These are phyloP conservation scores for Kwoniella pini DNA, from an alignment of 768 basidiomycete genomes.

Conservation along the genomic window DNA sequence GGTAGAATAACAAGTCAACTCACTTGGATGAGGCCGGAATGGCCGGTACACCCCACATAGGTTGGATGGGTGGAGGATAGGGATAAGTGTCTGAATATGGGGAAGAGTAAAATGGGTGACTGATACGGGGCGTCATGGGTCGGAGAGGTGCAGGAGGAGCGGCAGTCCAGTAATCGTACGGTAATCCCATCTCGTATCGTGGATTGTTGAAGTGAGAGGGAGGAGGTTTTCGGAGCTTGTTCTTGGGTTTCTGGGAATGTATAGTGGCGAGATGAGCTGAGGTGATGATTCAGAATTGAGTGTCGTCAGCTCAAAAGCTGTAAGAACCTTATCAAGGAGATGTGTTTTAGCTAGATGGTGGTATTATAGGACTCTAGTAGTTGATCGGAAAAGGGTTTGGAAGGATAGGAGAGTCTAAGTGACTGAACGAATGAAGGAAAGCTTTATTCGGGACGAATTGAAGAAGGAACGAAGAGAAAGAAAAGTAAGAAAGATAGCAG, in stretches of 20 bases:
- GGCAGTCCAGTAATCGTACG: background rate
- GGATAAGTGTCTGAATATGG: background rate
- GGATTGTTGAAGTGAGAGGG: background rate
- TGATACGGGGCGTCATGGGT: background rate
- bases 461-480: background rate
- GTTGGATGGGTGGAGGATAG: background rate
- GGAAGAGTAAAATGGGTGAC: background rate
- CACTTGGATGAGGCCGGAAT: conserved; percentile 19
- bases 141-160: background rate
- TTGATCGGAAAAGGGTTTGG: too few relatives aligned
- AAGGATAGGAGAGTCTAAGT: too few relatives aligned
- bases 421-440: background rate
- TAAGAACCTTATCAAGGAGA: background rate
- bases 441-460: too few relatives aligned
- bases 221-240: conserved; percentile 17
- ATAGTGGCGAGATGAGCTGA: background rate
- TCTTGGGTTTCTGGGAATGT: background rate
- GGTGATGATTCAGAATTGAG: too few relatives aligned
- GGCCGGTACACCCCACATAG: conserved; percentile 14
- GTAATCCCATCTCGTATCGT: background rate
- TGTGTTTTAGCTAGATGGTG: background rate
- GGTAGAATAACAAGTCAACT: background rate
- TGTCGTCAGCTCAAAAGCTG: conserved; percentile 3
- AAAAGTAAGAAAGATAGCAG: too few relatives aligned
- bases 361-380: background rate